Evolutionary conservation across 805 yeast genomes (phyloP), one percentile per base, ranked within the genome.

Genomic region (Danielia reshetovae): DNA sequence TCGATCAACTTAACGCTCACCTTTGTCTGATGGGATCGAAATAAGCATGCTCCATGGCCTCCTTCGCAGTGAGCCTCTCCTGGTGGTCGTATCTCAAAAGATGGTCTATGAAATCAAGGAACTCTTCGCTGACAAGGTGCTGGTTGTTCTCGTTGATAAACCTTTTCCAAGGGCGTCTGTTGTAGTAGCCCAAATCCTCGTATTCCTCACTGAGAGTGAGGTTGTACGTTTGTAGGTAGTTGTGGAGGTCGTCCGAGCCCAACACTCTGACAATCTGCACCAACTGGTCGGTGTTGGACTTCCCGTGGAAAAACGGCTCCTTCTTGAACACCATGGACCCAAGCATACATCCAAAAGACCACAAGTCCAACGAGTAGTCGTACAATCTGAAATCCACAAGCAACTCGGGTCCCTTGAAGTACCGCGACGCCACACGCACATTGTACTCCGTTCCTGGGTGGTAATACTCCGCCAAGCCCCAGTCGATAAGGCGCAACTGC

Each of bases 381-480:
- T 88, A 88, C 55, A 77, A 80, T 48, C 85, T 81, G 50, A 78
- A 73, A 54, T 88, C 88, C 7, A 88, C 86, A 38, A 88, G 69
- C 46, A 88, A 68, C 62, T 88, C 96, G 1, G 96, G 96, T 7
- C 95, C 96, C 64, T 88, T 88, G 62, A 82, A 87, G 60, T 85
- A 87, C 40, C 96, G 75, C 5, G 94, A 83, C 0, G 96, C 96
- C 23, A 88, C 96, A 42, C 96, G 73, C 15, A 86, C 95, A 52
- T 88, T 88, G 62, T 85, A 88, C 47, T 86, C 94, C 32, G 83
- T 84, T 4, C 90, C 93, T 2, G 84, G 81, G 55, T 88, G 96
- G 60, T 88, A 88, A 54, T 85, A 88, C 57, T 88, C 96, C 6
- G 96, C 96, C 41, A 88, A 65, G 11, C 96, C 96, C 96, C 96